Evolutionary conservation across 495 filamentous ascomycete species (phyloP), one percentile per base, ranked within the genome.

Genomic region (Collariella sp.): DNA sequence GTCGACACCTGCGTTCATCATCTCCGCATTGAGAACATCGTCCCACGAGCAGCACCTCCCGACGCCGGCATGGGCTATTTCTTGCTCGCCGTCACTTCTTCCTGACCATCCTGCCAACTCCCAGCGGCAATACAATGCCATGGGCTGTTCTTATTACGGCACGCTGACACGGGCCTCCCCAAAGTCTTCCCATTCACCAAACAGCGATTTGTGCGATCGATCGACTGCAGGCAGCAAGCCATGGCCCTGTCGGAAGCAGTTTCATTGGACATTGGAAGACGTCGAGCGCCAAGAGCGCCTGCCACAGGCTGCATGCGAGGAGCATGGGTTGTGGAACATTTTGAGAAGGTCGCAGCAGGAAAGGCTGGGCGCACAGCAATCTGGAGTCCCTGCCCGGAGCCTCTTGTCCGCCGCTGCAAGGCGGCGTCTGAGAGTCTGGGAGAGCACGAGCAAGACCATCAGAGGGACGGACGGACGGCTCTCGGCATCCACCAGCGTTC

Each of bases 391-490:
- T 51, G n/a, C 16, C 48, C 49, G 38, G 49, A 42, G 49, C 15
- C 49, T 51, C 49, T 51, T 51, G 40, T 33, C 49, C 49, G 38
- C 23, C 23, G 16, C 47, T 2, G n/a, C n/a, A n/a, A n/a, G n/a
- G 16, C 24, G 36, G 18, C 19, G 19, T 5, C 23, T 26, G 24
- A 23, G 19, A 23, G 7, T 16, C 46, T 31, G 39, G n/a, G n/a
- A n/a, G 6, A 45, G n/a, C 16, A 36, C 0, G n/a, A 18, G 16
- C 19, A 29, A 47, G 19, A 35, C n/a, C n/a, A n/a, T n/a, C n/a
- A n/a, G n/a, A n/a, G n/a, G n/a, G n/a, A n/a, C n/a, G n/a, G 31
- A 2, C 6, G 24, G 7, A 33, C 26, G n/a, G 26, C 15, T 16
- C 13, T 24, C 20, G 34, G 2, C 46, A 26, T 31, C 26, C 26